Conservation (phyloP, 345 rosid genomes). For the Aegle marmelos region DNA sequence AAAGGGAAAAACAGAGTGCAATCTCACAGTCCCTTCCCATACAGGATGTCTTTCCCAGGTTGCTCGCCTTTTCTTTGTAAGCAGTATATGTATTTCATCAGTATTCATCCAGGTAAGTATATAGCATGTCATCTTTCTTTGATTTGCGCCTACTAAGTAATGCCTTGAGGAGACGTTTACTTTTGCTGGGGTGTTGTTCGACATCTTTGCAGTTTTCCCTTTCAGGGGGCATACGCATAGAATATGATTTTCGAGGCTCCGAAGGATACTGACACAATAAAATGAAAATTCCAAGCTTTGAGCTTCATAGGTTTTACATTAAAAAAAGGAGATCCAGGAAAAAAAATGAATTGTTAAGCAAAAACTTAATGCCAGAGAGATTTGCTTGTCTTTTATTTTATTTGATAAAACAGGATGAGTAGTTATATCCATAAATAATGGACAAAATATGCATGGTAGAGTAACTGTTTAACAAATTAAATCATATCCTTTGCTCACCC, state of each 20-base stretch:
- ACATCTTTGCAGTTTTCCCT: conserved; percentile 49
- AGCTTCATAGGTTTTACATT: not conserved
- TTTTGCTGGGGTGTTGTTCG: conserved; percentile 77
- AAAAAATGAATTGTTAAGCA: not conserved
- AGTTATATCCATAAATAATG: too few relatives aligned
- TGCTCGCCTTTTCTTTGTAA: not conserved
- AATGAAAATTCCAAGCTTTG: conserved; percentile 11
- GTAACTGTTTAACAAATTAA: not conserved
- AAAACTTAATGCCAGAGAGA: conserved; percentile 4
- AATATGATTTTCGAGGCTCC: conserved; percentile 79
- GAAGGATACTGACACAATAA: conserved; percentile 61
- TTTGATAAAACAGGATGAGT: too few relatives aligned
- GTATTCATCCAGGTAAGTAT: conserved; percentile 83
- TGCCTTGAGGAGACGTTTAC: conserved; percentile 84
- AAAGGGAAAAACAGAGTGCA: conserved; percentile 4
- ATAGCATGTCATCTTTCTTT: conserved; percentile 81
- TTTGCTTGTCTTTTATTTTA: not conserved
- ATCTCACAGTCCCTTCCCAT: not conserved
- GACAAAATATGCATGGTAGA: too few relatives aligned
- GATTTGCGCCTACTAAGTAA: conserved; percentile 91
- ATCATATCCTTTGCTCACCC: conserved; percentile 37
- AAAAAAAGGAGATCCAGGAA: not conserved
- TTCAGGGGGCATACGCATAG: conserved; percentile 61
- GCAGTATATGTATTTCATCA: conserved; percentile 27
- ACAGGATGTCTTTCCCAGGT: not conserved